Evolutionary conservation across 805 yeast species (phyloP), one percentile per base, ranked within the genome.

Genomic region (Yarrowia sp.): DNA sequence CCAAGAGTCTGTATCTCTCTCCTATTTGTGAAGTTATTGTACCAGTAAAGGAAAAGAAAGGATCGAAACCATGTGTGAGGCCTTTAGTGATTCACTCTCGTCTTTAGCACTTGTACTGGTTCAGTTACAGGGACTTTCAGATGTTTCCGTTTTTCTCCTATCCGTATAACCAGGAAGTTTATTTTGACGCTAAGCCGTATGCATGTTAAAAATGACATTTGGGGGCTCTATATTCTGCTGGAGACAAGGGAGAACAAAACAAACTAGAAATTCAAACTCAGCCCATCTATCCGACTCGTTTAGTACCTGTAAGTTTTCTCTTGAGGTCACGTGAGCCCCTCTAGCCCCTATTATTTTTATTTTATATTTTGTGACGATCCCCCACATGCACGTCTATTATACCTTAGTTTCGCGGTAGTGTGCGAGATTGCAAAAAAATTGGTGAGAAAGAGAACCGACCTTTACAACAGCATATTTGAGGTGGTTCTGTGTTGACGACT

Each of bases 131-230:
- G n/a, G n/a, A n/a, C 32, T 16, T 43, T 24, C 32, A 24, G 24
- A 21, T 41, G 48, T 24, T 19, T 24, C 26, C 32, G 30, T 24
- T 43, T 41, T 30, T 46, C 52, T 46, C 52, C 52, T 46, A 46
- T 46, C 35, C 36, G 51, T 26, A 44, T n/a, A 26, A 9, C n/a
- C 10, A 26, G n/a, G 16, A 30, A 46, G 51, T 46, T 6, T 46
- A 28, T 46, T 46, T 46, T 46, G n/a, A 46, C 35, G 52, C 52
- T 46, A 46, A 46, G 52, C 52, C 52, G 11, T 46, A 46, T 46
- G 52, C 52, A 22, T 28, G 11, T 17, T 17, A n/a, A 28, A 12
- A 9, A 17, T 44, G 52, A 28, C 35, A 28, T 17, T 1, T 8
- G 8, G 3, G 5, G 24, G 1, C 17, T 17, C 14, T 12, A 12